These are phyloP conservation scores for Exophiala sideris DNA, from an alignment of 2,329 filamentous ascomycete genomes.

Conservation along the genomic window DNA sequence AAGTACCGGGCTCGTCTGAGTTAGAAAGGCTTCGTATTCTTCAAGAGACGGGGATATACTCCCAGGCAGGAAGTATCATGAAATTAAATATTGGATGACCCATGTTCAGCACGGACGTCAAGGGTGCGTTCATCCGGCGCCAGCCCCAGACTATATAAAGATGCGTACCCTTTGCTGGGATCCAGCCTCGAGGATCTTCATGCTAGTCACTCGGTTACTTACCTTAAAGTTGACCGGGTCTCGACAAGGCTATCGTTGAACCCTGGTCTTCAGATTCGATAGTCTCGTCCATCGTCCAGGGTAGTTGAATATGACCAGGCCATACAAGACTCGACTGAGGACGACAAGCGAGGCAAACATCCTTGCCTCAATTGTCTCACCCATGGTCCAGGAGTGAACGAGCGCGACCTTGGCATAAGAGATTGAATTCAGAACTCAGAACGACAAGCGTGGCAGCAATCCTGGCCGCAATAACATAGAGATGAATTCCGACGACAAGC, in stretches of 20 bases:
- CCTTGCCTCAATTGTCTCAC: background rate
- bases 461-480: background rate
- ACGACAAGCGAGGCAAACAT: background rate
- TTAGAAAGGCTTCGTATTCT: constrained; percentile 6
- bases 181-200: no score
- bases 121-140: background rate
- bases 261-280: no score
- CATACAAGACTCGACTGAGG: background rate
- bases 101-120: background rate
- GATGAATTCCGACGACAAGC: no score
- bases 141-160: background rate
- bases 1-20: constrained; percentile 62
- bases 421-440: no score
- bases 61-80: background rate
- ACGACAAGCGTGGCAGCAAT: no score
- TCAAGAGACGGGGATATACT: constrained; percentile 9
- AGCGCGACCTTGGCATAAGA: no score
- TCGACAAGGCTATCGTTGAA: constrained; percentile 3
- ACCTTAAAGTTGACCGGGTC: constrained; percentile 2
- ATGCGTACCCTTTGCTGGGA: background rate
- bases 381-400: no score
- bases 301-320: no score
- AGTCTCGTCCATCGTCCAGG: no score
- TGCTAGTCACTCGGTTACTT: background rate
- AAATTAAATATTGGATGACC: constrained; percentile 5